phyloP scores from a whole-genome alignment of 2,329 filamentous ascomycete genomes.

The Dothideomycetes sp. region DNA sequence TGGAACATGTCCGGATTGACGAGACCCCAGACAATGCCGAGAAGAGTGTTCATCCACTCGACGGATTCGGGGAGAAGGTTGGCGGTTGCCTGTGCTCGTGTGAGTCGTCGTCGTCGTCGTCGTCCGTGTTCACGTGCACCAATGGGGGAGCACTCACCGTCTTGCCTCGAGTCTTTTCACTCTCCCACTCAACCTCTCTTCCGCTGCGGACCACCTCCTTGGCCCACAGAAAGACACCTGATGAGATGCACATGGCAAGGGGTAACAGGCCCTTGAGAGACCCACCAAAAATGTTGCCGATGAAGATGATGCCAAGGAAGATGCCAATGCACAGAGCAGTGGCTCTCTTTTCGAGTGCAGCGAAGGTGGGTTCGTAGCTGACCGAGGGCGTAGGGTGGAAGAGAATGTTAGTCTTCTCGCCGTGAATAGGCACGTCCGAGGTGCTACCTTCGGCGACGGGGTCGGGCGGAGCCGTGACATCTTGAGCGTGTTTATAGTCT shows the following conservation, averaged over 20 bases:
- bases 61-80: slow-evolving; percentile 91
- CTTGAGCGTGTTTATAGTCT: slow-evolving; percentile 78
- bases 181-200: slow-evolving; percentile 76
- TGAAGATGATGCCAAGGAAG: slow-evolving; percentile 61
- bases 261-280: slow-evolving; percentile 67
- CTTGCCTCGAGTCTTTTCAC: slow-evolving; percentile 75
- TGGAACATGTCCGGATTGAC: slow-evolving; percentile 93
- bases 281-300: slow-evolving; percentile 74
- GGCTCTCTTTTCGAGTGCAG: slow-evolving; percentile 64
- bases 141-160: slow-evolving; percentile 43
- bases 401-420: slow-evolving; percentile 91
- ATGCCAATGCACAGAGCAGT: slow-evolving; percentile 61
- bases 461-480: slow-evolving; percentile 83
- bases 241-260: slow-evolving; percentile 60
- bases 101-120: slow-evolving; percentile 6
- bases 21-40: slow-evolving; percentile 78
- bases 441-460: slow-evolving; percentile 74
- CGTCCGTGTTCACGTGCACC: too few relatives aligned
- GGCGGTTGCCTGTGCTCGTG: slow-evolving; percentile 52
- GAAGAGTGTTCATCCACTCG: slow-evolving; percentile 83
- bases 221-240: slow-evolving; percentile 79
- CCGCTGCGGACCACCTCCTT: slow-evolving; percentile 79
- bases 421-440: slow-evolving; percentile 88
- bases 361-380: slow-evolving; percentile 83
- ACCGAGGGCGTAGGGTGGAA: slow-evolving; percentile 91